Evolutionary conservation across 2,329 filamentous ascomycete species (phyloP).

Genomic region (Polytolypa hystricis): DNA sequence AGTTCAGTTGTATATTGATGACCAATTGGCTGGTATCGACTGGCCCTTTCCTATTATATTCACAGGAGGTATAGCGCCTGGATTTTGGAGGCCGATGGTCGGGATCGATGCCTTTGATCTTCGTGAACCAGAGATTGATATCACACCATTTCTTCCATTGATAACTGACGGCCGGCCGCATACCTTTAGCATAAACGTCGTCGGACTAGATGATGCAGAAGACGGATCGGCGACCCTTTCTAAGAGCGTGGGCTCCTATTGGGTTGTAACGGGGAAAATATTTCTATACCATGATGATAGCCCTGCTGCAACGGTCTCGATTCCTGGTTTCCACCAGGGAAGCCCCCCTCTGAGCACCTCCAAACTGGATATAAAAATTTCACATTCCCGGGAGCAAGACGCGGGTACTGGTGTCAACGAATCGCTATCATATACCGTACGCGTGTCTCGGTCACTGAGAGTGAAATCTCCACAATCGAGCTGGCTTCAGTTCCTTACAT

Average conservation of each 20-base stretch:
- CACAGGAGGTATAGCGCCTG: constrained; percentile 67
- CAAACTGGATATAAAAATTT: constrained; percentile 2
- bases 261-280: constrained; percentile 68
- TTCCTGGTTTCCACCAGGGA: too few species aligned
- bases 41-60: constrained; percentile 80
- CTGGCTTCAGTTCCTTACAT: constrained; percentile 52
- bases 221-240: constrained; percentile 40
- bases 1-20: constrained; percentile 66
- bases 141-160: constrained; percentile 62
- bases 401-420: constrained; percentile 45
- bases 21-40: constrained; percentile 57
- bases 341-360: too few species aligned
- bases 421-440: constrained; percentile 48
- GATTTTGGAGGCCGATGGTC: constrained; percentile 66
- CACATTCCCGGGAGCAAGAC: constrained; percentile 6
- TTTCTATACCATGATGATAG: constrained; percentile 60
- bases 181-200: constrained; percentile 56
- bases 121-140: constrained; percentile 68
- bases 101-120: constrained; percentile 71
- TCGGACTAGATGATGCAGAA: constrained; percentile 50
- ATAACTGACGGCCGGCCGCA: constrained; percentile 56
- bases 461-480: constrained; percentile 38
- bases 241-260: constrained; percentile 51
- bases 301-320: too few species aligned
- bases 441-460: constrained; percentile 44